Percentiles rank a stretch among this genome's conserved stretches.
Conservation (phyloP, 805 yeast species). For the Suhomyces canberraensis region DNA sequence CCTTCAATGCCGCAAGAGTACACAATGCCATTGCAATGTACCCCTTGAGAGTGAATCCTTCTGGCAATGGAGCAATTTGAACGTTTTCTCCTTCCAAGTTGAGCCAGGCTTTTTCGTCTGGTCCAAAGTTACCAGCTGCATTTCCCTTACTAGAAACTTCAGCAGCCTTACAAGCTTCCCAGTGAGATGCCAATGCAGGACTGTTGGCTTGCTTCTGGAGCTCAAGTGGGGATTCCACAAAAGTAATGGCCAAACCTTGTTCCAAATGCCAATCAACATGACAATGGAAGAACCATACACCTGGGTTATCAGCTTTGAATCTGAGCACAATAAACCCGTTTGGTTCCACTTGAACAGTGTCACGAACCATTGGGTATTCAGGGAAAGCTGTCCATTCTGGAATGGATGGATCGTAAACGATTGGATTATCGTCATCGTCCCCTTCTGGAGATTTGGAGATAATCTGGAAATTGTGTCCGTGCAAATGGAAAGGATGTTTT, state of each 20-base stretch:
- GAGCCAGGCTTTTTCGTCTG: slow-evolving; percentile 45
- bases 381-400: slow-evolving; percentile 44
- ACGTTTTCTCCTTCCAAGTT: slow-evolving; percentile 57
- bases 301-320: slow-evolving; percentile 83
- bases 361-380: slow-evolving; percentile 62
- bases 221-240: slow-evolving; percentile 66
- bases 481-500: slow-evolving; percentile 76
- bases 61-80: slow-evolving; percentile 63
- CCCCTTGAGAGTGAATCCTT: slow-evolving; percentile 69
- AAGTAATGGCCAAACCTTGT: slow-evolving; percentile 72
- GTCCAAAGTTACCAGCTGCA: slow-evolving; percentile 62
- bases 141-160: slow-evolving; percentile 54
- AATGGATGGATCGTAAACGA: slow-evolving; percentile 44
- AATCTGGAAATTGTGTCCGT: slow-evolving; percentile 69
- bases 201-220: slow-evolving; percentile 30
- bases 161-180: slow-evolving; percentile 46
- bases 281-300: slow-evolving; percentile 94
- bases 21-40: slow-evolving; percentile 60
- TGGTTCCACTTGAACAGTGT: slow-evolving; percentile 64
- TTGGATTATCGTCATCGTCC: slow-evolving; percentile 55
- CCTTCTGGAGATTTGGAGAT: slow-evolving; percentile 50
- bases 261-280: slow-evolving; percentile 84
- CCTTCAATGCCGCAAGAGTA: slow-evolving; percentile 54
- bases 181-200: slow-evolving; percentile 35
- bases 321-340: slow-evolving; percentile 68